Percentiles rank a stretch among this genome's conserved stretches.
Evolutionary conservation across 2,329 filamentous ascomycete genomes (phyloP).

Genomic region (Tolypocladium cylindrosporum): DNA sequence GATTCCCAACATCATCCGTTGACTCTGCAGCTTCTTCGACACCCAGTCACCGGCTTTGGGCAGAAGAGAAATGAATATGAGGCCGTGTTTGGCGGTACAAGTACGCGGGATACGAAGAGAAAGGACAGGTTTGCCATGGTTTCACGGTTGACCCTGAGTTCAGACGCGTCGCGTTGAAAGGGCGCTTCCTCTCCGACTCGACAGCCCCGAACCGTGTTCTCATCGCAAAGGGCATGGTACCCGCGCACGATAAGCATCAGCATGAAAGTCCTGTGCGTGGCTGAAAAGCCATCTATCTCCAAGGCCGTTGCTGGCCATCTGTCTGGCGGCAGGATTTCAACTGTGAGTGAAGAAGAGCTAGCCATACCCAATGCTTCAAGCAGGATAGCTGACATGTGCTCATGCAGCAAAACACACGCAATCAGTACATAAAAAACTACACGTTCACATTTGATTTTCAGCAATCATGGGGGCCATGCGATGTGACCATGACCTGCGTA

Average conservation of each 20-base stretch:
- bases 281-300: constrained; percentile 79
- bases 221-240: neutral
- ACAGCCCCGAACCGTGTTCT: neutral
- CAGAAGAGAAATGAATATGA: neutral
- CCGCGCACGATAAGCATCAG: neutral
- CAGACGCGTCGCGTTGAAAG: neutral
- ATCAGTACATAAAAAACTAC: constrained; percentile 87
- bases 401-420: constrained; percentile 54
- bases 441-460: constrained; percentile 84
- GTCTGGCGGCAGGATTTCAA: constrained; percentile 62
- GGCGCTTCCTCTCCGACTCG: neutral
- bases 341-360: constrained; percentile 39
- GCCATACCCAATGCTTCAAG: neutral
- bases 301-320: constrained; percentile 89
- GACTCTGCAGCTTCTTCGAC: neutral
- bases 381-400: constrained; percentile 10
- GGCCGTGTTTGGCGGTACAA: neutral
- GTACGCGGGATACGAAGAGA: too few relatives aligned
- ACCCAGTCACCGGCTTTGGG: neutral
- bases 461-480: constrained; percentile 66
- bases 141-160: neutral
- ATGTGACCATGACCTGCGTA: constrained; percentile 90
- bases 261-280: constrained; percentile 47
- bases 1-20: neutral
- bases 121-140: neutral